Conservation (phyloP, 2,329 filamentous ascomycete genomes). For the Botrytis sinoallii region DNA sequence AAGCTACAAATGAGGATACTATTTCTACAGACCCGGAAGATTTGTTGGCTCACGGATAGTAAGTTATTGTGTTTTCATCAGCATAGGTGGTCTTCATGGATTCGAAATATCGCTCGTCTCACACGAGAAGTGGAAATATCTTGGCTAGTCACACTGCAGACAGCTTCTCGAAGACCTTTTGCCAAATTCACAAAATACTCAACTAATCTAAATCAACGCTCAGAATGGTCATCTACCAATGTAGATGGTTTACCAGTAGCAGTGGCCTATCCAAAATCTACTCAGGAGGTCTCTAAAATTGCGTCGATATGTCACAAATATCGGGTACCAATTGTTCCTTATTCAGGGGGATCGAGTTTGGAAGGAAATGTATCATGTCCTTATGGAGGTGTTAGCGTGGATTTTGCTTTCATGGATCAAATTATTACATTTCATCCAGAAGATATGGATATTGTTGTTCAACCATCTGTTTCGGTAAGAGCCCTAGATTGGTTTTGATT, state of each 20-base stretch:
- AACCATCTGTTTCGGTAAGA: conserved; percentile 68
- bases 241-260: conserved; percentile 59
- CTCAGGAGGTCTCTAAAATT: conserved; percentile 57
- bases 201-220: conserved; percentile 34
- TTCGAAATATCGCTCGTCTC: not conserved
- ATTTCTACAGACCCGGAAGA: conserved; percentile 63
- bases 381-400: conserved; percentile 81
- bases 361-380: conserved; percentile 90
- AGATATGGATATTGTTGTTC: conserved; percentile 90
- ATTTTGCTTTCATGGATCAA: conserved; percentile 84
- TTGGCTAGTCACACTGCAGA: not conserved
- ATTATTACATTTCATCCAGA: conserved; percentile 76
- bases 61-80: not conserved
- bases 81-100: not conserved
- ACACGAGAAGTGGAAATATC: not conserved
- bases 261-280: conserved; percentile 61
- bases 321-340: conserved; percentile 76
- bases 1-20: conserved; percentile 51
- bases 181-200: not conserved
- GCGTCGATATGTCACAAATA: conserved; percentile 72
- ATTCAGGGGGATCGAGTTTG: conserved; percentile 79
- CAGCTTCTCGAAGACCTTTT: not conserved
- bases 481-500: not conserved
- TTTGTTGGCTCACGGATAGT: conserved; percentile 58
- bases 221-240: conserved; percentile 63